Evolutionary conservation across 768 basidiomycete genomes (phyloP), one percentile per base, ranked within the genome.

Genomic region (Cubamyces lactineus): DNA sequence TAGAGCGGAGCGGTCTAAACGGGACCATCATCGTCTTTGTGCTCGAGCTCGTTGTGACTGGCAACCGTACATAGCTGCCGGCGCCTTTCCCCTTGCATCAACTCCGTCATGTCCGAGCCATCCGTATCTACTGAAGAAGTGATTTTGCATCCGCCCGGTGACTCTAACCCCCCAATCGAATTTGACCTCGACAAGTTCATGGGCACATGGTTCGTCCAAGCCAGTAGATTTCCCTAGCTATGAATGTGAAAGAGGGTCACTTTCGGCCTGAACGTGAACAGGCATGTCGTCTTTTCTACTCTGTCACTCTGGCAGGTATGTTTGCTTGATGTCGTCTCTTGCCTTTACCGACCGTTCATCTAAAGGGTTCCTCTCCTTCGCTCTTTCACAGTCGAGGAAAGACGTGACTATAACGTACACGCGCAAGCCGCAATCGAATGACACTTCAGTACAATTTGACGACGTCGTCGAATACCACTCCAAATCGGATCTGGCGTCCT

Each of bases 241-340:
- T 34, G 34, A 7, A 6, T 11, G 23, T 43, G 48, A 17, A 2
- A 16, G 24, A 17, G 6, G 13, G 48, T 26, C 21, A 5, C 19
- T 23, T 8, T 47, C 26, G 21, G 5, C 17, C 8, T 49, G 39
- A 5, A 15, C 39, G 68, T 49, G 39, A 5, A 15, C 39, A 70
- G 77, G 77, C 67, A 75, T 47, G 77, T 79, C 12, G 72, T 70
- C 2, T 75, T 76, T 68, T 75, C 74, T 47, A 80, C 78, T 0
- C 63, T 80, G 30, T 77, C 78, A 3, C 73, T 80, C 61, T 80
- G 79, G 79, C 78, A 77, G 72, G 77, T 77, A 53, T 66, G 73
- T 40, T 46, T 19, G 19, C 12, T 21, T 5, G 28, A 26, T 13
- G 13, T 16, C 4, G 5, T 2, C 5, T 7, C 26, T 12, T 30